A percentile compares a stretch with the other conserved stretches of the same genome.
Conservation (phyloP, 2,329 filamentous ascomycete species). For the Botrytis paeoniae region DNA sequence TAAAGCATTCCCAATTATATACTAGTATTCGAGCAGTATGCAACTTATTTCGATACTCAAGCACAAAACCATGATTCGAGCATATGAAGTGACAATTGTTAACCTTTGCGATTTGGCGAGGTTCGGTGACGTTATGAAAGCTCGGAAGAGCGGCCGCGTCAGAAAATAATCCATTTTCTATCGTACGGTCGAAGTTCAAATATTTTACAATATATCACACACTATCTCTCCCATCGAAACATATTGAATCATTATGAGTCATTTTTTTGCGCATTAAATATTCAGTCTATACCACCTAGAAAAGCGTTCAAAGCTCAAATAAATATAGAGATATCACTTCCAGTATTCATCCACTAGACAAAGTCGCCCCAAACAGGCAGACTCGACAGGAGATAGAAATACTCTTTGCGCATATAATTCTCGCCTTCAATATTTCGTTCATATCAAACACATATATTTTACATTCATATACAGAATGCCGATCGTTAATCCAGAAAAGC, state of each 20-base stretch:
- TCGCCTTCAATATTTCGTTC: background rate
- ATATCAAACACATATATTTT: conserved; percentile 18
- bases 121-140: background rate
- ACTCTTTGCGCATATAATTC: background rate
- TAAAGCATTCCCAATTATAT: too few relatives aligned
- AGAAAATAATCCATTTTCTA: conserved; percentile 1
- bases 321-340: background rate
- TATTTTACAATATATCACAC: background rate
- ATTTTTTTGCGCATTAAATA: background rate
- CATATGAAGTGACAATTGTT: background rate
- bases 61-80: too few relatives aligned
- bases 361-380: background rate
- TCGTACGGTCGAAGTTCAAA: background rate
- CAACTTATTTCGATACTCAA: too few relatives aligned
- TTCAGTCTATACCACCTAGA: background rate
- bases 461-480: conserved; percentile 61
- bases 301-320: background rate
- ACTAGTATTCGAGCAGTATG: too few relatives aligned
- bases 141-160: conserved; percentile 1
- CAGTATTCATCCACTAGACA: background rate
- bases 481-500: conserved; percentile 83
- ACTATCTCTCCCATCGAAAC: background rate
- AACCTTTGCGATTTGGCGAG: background rate
- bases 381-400: background rate
- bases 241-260: conserved; percentile 13